A percentile compares a stretch with the other conserved stretches of the same genome.
Evolutionary conservation across 2,329 filamentous ascomycete species (phyloP).

Genomic region (Neofusicoccum parvum): DNA sequence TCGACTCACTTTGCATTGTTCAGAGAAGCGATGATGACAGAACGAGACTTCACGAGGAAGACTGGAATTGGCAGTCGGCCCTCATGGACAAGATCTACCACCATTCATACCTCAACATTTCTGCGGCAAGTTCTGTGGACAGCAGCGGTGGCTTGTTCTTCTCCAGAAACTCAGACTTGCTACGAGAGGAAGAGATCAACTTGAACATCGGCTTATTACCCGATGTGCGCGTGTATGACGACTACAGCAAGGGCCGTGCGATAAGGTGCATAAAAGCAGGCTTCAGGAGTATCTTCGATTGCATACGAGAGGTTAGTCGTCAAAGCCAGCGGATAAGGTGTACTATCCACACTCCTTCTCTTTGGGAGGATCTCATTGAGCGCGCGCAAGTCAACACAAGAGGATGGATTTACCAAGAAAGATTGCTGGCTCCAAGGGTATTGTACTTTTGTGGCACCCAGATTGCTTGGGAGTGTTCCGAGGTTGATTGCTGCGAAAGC

Average conservation of each 20-base stretch:
- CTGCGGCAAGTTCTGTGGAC: not conserved
- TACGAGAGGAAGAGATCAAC: not conserved
- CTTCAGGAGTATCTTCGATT: not conserved
- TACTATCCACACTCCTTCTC: slow-evolving; percentile 21
- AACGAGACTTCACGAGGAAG: not conserved
- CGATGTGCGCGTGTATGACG: no score
- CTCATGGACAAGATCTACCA: slow-evolving; percentile 9
- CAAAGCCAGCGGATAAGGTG: slow-evolving; percentile 16
- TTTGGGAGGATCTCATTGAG: slow-evolving; percentile 26
- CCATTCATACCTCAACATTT: not conserved
- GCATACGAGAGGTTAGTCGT: not conserved
- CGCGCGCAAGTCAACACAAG: slow-evolving; percentile 26
- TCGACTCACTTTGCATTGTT: slow-evolving; percentile 11
- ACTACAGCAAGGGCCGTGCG: no score
- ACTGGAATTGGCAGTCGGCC: slow-evolving; percentile 1
- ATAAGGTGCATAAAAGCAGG: not conserved
- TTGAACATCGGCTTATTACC: not conserved
- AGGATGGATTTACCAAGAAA: slow-evolving; percentile 32
- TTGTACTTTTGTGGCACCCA: slow-evolving; percentile 29
- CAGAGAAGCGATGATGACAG: slow-evolving; percentile 17
- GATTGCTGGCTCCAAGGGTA: slow-evolving; percentile 28
- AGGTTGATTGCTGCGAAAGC: slow-evolving; percentile 22
- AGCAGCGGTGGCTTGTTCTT: not conserved
- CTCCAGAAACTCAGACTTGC: not conserved
- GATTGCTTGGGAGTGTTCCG: slow-evolving; percentile 29